These are phyloP conservation scores for Camellia oleifera DNA, from an alignment of 179 eudicot genomes.

Conservation along the genomic window DNA sequence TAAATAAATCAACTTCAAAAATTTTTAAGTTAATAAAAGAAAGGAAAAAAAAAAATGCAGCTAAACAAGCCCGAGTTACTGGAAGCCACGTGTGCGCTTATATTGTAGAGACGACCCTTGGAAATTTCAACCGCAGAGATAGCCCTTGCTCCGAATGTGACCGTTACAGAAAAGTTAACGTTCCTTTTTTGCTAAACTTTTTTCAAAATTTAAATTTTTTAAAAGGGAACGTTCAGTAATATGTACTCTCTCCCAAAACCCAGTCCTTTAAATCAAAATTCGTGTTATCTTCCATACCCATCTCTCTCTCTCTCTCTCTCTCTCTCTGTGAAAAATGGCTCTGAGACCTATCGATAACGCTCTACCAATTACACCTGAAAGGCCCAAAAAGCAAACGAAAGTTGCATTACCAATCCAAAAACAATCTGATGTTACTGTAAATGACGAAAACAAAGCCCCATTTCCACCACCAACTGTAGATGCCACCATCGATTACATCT, in stretches of 20 bases:
- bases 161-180: conserved; percentile 8
- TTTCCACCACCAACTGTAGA: conserved; percentile 28
- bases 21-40: too few relatives aligned
- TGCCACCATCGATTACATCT: conserved; percentile 55
- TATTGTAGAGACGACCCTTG: not conserved
- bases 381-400: conserved; percentile 42
- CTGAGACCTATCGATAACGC: conserved; percentile 46
- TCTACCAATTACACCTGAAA: conserved; percentile 34
- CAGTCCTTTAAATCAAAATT: not conserved
- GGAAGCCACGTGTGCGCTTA: not conserved
- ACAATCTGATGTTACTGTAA: conserved; percentile 21
- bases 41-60: too few relatives aligned
- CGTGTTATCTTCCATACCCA: not conserved
- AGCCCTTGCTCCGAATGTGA: not conserved
- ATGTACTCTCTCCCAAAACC: not conserved
- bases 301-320: conserved; percentile 7
- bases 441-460: conserved; percentile 43
- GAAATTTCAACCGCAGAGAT: not conserved
- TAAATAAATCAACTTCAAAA: too few relatives aligned
- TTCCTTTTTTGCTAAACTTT: not conserved
- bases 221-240: not conserved
- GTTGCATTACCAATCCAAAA: conserved; percentile 18
- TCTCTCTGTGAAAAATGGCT: conserved; percentile 30
- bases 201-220: conserved; percentile 9
- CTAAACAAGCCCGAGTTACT: not conserved